Conservation (phyloP, 129 eudicot genomes). For the Arctium minus region DNA sequence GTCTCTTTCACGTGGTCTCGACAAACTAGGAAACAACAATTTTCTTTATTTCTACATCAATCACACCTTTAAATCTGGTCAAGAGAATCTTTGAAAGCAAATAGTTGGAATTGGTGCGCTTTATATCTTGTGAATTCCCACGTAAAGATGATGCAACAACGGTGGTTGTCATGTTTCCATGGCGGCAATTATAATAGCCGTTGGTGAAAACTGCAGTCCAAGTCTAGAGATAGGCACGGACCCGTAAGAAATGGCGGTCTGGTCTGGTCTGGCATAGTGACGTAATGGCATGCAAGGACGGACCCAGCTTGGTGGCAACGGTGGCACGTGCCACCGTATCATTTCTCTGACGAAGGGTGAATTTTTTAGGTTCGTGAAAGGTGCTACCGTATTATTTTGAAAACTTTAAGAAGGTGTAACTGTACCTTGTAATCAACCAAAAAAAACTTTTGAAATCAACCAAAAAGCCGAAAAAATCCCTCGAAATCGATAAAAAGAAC, state of each 20-base stretch:
- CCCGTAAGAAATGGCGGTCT: background rate
- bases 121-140: slow-evolving; percentile 12
- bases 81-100: slow-evolving; percentile 29
- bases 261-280: background rate
- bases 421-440: no score
- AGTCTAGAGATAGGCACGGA: background rate
- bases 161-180: slow-evolving; percentile 4
- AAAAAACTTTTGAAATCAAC: no score
- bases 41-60: slow-evolving; percentile 13
- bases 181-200: background rate
- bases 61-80: slow-evolving; percentile 24
- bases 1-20: background rate
- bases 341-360: no score
- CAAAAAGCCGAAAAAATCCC: no score
- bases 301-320: no score
- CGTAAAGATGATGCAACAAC: slow-evolving; percentile 1
- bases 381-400: no score
- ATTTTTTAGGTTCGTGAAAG: no score
- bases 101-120: slow-evolving; percentile 10
- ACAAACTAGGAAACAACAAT: background rate
- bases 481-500: no score
- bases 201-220: background rate
- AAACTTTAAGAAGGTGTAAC: no score
- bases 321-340: no score
- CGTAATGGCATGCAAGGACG: background rate